These are phyloP conservation scores for Quercus mongolica DNA, from an alignment of 306 rosid genomes.

Conservation along the genomic window DNA sequence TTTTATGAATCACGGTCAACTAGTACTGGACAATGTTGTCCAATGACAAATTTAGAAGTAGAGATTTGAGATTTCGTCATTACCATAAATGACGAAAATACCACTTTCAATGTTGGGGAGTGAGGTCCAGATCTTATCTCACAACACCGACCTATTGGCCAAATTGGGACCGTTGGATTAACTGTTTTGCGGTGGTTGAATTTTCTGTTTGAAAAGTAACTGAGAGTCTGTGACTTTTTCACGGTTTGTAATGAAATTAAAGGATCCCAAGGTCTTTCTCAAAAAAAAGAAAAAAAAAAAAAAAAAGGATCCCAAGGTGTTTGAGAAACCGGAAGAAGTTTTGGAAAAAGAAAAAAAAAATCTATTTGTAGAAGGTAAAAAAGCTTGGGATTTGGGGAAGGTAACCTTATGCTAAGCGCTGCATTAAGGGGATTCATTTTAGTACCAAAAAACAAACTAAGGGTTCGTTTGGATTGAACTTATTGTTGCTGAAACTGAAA, in stretches of 20 bases:
- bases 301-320: neutral
- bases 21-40: neutral
- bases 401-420: too few relatives aligned
- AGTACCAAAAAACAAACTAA: too few relatives aligned
- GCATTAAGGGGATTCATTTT: too few relatives aligned
- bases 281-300: too few relatives aligned
- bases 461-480: too few relatives aligned
- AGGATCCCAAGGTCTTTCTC: neutral
- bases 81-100: neutral
- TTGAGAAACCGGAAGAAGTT: neutral
- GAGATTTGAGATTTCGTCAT: neutral
- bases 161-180: neutral
- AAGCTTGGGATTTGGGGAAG: slow-evolving; percentile 12
- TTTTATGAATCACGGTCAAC: neutral
- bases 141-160: neutral
- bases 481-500: too few relatives aligned
- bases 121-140: neutral
- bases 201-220: too few relatives aligned
- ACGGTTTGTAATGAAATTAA: neutral
- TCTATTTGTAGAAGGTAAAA: neutral
- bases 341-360: too few relatives aligned
- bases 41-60: neutral
- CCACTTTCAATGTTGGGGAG: neutral
- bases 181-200: neutral
- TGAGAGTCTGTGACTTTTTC: too few relatives aligned